Percentiles rank a stretch among this genome's conserved stretches.
These are phyloP conservation scores for Daldinia sp. DNA, from an alignment of 2,329 filamentous ascomycete genomes.

Conservation along the genomic window DNA sequence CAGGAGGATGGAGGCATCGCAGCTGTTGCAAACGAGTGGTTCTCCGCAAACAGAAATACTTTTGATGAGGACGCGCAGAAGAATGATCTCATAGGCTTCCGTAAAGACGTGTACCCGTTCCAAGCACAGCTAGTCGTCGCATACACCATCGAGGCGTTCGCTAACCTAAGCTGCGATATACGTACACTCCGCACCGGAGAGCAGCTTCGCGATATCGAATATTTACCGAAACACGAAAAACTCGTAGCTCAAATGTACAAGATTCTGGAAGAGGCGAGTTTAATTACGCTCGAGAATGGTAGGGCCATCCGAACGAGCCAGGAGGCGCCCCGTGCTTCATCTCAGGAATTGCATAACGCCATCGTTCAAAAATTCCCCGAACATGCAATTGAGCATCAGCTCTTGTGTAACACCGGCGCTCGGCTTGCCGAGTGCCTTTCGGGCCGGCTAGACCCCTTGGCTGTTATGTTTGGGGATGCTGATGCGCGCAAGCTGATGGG, in stretches of 20 bases:
- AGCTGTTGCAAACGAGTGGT: conserved; percentile 10
- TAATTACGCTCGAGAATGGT: conserved; percentile 14
- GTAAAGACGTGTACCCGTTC: conserved; percentile 40
- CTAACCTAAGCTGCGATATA: conserved; percentile 42
- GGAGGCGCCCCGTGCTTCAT: neutral
- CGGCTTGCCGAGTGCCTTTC: conserved; percentile 50
- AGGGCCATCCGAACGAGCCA: conserved; percentile 5
- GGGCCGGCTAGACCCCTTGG: conserved; percentile 49
- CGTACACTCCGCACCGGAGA: conserved; percentile 32
- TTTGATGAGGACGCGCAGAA: conserved; percentile 8
- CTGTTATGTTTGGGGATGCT: conserved; percentile 49
- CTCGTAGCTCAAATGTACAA: conserved; percentile 42
- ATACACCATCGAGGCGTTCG: conserved; percentile 47
- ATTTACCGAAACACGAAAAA: conserved; percentile 41
- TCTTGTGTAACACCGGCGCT: conserved; percentile 47
- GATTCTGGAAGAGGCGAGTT: conserved; percentile 41
- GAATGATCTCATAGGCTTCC: conserved; percentile 26
- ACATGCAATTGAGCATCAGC: conserved; percentile 45
- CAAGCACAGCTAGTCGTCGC: conserved; percentile 44
- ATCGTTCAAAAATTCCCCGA: conserved; percentile 42
- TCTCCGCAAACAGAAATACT: conserved; percentile 8
- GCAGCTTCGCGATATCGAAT: conserved; percentile 32
- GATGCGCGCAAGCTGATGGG: conserved; percentile 42
- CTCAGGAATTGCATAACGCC: neutral
- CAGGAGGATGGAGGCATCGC: conserved; percentile 6